Evolutionary conservation across 305 asterid genomes (phyloP).

Genomic region (Fraxinus albicans): DNA sequence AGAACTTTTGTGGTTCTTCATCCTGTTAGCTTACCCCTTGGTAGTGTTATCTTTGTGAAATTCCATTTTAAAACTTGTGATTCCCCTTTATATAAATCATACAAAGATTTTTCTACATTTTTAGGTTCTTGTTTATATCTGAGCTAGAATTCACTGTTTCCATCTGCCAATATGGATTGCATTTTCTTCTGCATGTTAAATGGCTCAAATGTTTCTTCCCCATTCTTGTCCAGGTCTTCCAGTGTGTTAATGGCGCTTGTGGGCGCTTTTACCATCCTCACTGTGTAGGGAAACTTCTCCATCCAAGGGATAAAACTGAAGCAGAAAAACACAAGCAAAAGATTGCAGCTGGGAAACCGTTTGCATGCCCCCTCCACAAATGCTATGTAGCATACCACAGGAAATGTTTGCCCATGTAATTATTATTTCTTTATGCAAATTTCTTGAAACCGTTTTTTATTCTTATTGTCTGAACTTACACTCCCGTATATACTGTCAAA

Average conservation of each 20-base stretch:
- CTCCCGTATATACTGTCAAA: background rate
- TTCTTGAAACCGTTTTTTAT: conserved; percentile 1
- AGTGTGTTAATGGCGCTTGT: conserved; percentile 73
- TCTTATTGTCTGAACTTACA: conserved; percentile 1
- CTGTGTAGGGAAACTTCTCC: conserved; percentile 66
- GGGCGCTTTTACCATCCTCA: conserved; percentile 75
- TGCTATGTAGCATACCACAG: conserved; percentile 73
- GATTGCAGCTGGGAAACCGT: conserved; percentile 63
- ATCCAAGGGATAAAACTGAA: conserved; percentile 49
- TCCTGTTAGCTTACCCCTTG: background rate
- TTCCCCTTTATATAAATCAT: background rate
- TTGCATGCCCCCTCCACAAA: conserved; percentile 74
- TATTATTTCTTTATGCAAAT: conserved; percentile 4
- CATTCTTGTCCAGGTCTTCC: conserved; percentile 54
- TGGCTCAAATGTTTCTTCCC: background rate
- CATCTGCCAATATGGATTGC: background rate
- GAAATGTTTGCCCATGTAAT: conserved; percentile 87
- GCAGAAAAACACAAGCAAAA: conserved; percentile 40
- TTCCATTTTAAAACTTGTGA: background rate
- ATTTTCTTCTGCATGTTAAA: background rate
- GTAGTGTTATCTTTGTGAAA: background rate
- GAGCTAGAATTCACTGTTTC: background rate
- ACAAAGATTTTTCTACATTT: background rate
- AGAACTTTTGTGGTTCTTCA: background rate
- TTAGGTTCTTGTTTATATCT: background rate